Base-by-base conservation (phyloP, 108 stramenopile genomes). In the Cyclotella kingstonii region DNA sequence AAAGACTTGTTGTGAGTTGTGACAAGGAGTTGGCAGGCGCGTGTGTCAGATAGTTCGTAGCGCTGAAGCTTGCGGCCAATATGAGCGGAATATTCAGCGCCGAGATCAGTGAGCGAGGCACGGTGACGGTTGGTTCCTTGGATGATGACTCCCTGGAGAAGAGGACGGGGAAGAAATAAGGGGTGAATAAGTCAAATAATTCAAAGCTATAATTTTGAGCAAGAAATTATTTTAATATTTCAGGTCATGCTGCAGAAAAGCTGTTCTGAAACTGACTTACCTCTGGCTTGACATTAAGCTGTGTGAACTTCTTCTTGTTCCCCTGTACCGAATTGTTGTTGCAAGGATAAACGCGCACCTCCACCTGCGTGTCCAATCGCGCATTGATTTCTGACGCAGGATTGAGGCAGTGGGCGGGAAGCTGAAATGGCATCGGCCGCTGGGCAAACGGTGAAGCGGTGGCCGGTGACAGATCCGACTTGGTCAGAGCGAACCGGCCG, bases 21-120 rank as follows among this genome's bases (percentile, higher is more conserved):
- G 11, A 96, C 90, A 31, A 96, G 70, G n/a, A 96, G 60, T 59
- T 94, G 90, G 78, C 88, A 93, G 34, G 91, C 91, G 14, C 91
- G 78, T 7, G 89, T 85, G 62, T 96, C 95, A 25, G 76, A 77
- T 9, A 95, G 73, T 65, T 91, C 89, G 66, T 91, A 94, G 12
- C 87, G 81, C 50, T 81, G 84, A 29, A 94, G 73, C 55, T 87
- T 88, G 22, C 87, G 67, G 26, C 93, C 93, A 51, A 90, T 81
- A 46, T 90, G 82, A 36, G 43, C 58, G 53, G 85, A 85, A 59
- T 91, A 94, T 54, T 85, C 85, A 38, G 70, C 17, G 18, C 86
- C 93, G 28, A 93, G 58, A 48, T 93, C 92, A 41, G 70, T 79
- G 51, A 66, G 22, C 34, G 58, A n/a, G 41, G 70, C 75, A 41